A percentile compares a stretch with the other conserved stretches of the same genome.
These are phyloP conservation scores for Immersiporthe knoxdaviesiana DNA, from an alignment of 2,329 filamentous ascomycete genomes.

Conservation along the genomic window DNA sequence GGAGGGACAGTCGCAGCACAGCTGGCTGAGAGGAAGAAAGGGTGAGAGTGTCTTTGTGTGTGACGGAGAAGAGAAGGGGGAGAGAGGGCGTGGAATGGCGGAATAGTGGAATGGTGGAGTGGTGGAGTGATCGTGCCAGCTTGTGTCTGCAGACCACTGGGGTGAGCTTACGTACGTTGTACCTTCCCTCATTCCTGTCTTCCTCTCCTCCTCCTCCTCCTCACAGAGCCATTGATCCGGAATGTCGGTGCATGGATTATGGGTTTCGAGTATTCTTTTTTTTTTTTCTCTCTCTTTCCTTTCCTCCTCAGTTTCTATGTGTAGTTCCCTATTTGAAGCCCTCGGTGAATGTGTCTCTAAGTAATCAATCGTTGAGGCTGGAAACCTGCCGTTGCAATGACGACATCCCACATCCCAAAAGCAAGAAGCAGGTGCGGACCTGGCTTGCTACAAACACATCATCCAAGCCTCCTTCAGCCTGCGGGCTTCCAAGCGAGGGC, in stretches of 20 bases:
- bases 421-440: background rate
- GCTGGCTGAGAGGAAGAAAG: background rate
- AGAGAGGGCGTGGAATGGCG: too few species aligned
- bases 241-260: background rate
- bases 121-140: too few species aligned
- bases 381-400: constrained; percentile 1
- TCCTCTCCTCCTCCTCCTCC: background rate
- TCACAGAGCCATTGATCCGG: background rate
- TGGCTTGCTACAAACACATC: background rate
- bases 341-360: background rate
- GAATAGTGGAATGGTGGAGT: too few species aligned
- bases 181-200: background rate
- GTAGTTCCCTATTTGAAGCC: background rate
- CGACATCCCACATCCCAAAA: background rate
- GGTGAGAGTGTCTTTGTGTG: too few species aligned
- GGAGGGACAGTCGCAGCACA: too few species aligned
- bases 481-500: background rate
- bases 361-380: background rate
- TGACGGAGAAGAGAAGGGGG: too few species aligned
- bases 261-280: background rate
- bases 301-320: background rate
- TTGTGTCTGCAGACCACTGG: background rate
- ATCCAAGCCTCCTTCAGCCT: background rate
- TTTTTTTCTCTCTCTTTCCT: background rate
- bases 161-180: background rate